These are phyloP conservation scores for Rosa rugosa DNA, from an alignment of 306 rosid genomes.

Conservation along the genomic window DNA sequence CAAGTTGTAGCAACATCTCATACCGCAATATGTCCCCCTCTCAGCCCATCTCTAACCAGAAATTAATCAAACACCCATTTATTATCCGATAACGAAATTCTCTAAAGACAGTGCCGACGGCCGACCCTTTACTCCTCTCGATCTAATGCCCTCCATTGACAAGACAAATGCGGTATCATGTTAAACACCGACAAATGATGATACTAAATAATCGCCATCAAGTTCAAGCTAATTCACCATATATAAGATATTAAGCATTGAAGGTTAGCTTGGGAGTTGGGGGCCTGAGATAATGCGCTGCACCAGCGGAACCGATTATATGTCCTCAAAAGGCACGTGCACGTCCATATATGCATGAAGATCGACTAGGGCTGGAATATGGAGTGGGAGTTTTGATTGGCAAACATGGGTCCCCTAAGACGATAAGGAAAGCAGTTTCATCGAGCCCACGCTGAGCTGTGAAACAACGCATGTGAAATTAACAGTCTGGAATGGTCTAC, in stretches of 20 bases:
- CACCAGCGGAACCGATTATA: not conserved
- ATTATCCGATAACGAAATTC: not conserved
- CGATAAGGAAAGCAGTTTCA: not conserved
- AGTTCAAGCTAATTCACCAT: not conserved
- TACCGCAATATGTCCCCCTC: not conserved
- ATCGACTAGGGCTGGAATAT: not conserved
- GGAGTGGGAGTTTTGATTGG: not conserved
- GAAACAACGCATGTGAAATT: slow-evolving; percentile 16
- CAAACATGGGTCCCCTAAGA: not conserved
- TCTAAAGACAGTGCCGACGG: not conserved
- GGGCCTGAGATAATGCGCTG: not conserved
- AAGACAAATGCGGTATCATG: not conserved
- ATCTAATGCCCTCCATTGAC: not conserved
- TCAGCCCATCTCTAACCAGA: not conserved
- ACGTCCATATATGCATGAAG: not conserved
- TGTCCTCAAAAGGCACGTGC: not conserved
- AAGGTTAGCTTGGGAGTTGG: not conserved
- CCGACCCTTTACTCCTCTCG: not conserved
- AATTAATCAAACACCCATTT: not conserved
- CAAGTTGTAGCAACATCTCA: not conserved
- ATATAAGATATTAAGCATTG: no score
- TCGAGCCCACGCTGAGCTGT: not conserved
- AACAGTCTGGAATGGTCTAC: not conserved
- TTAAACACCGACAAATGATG: not conserved
- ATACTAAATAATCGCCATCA: not conserved